A percentile compares a stretch with the other conserved stretches of the same genome.
Conservation (phyloP, 2,329 filamentous ascomycete species). For the Ascomycota sp. region DNA sequence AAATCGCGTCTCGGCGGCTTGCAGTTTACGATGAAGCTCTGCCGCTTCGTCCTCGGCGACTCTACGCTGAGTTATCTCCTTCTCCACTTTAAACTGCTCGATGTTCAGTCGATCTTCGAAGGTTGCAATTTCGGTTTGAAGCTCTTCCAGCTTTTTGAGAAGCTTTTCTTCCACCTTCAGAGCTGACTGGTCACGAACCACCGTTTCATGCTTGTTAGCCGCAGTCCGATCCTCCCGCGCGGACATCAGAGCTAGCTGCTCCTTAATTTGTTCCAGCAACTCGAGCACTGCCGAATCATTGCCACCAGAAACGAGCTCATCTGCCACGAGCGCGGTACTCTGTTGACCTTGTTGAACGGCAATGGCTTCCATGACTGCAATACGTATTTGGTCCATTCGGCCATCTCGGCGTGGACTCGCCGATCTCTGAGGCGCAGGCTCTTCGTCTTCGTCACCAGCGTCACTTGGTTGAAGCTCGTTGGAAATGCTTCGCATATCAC, state of each 20-base stretch:
- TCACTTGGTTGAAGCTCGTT: slow-evolving; percentile 63
- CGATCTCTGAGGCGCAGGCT: slow-evolving; percentile 41
- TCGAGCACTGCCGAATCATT: slow-evolving; percentile 37
- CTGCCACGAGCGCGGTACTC: slow-evolving; percentile 9
- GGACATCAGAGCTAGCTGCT: slow-evolving; percentile 15
- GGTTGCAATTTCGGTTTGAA: slow-evolving; percentile 37
- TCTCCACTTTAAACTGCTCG: slow-evolving; percentile 26
- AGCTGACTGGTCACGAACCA: slow-evolving; percentile 29
- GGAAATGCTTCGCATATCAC: slow-evolving; percentile 44
- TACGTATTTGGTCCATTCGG: slow-evolving; percentile 64
- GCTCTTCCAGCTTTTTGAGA: slow-evolving; percentile 31
- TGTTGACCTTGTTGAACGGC: slow-evolving; percentile 28
- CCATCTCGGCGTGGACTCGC: slow-evolving; percentile 62
- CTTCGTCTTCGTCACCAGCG: slow-evolving; percentile 85
- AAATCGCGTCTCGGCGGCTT: slow-evolving; percentile 35
- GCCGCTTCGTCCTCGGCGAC: slow-evolving; percentile 30
- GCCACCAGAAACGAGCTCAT: slow-evolving; percentile 6
- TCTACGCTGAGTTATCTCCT: slow-evolving; percentile 26
- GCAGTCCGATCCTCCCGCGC: slow-evolving; percentile 21
- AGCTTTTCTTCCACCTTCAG: slow-evolving; percentile 30
- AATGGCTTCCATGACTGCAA: slow-evolving; percentile 54
- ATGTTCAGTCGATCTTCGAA: slow-evolving; percentile 34
- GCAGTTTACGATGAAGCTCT: slow-evolving; percentile 32
- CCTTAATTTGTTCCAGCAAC: slow-evolving; percentile 43
- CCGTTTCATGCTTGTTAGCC: slow-evolving; percentile 22